phyloP scores from a whole-genome alignment of 192 early-diverging fungal species.

The Jimgerdemannia lactiflua region DNA sequence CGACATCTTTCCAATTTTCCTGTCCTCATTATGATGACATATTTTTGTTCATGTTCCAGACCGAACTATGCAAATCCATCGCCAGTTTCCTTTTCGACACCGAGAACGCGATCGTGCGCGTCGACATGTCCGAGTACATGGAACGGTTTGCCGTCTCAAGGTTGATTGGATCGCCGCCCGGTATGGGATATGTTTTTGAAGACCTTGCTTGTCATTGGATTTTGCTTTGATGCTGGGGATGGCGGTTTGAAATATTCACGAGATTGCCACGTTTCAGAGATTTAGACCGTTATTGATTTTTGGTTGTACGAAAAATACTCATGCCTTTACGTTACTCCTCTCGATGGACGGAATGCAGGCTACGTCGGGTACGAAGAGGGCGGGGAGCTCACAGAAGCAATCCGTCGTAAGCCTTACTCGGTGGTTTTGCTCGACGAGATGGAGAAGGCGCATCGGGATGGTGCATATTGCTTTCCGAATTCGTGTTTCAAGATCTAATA shows the following conservation, averaged over 20 bases:
- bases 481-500: too few species aligned
- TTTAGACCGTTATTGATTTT: too few species aligned
- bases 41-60: constrained; percentile 22
- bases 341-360: constrained; percentile 19
- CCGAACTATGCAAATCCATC: constrained; percentile 74
- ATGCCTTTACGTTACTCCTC: not conserved
- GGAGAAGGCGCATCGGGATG: constrained; percentile 88
- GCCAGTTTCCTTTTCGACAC: constrained; percentile 94
- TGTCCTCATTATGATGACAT: not conserved
- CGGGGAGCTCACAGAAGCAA: constrained; percentile 92
- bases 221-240: too few species aligned
- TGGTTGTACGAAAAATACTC: not conserved
- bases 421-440: constrained; percentile 98
- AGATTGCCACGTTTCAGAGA: too few species aligned
- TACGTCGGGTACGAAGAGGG: constrained; percentile 97
- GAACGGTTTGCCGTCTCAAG: constrained; percentile 75
- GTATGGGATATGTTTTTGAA: not conserved
- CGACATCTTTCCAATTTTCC: not conserved
- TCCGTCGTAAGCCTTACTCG: constrained; percentile 88
- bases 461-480: constrained; percentile 18
- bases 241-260: too few species aligned
- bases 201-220: too few species aligned
- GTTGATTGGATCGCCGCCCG: constrained; percentile 93
- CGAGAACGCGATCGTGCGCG: constrained; percentile 90
- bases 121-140: constrained; percentile 99